Base-by-base conservation (phyloP, 352 stramenopile genomes). In the Globisporangium camurandrum region DNA sequence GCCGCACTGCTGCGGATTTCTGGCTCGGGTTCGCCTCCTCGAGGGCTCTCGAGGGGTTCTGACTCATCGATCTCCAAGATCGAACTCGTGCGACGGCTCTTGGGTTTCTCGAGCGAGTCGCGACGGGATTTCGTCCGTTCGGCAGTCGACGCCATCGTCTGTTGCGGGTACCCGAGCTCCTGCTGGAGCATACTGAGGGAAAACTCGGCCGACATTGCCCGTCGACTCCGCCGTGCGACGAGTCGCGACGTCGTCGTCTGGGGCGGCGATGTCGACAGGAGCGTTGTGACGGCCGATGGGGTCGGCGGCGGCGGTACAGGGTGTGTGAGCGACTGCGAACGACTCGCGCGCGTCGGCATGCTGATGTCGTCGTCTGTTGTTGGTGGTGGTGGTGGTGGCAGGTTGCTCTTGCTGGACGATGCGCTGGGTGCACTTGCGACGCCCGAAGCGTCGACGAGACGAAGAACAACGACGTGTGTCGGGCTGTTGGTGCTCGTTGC, bases 161-260 rank as follows among this genome's bases (percentile, higher is more conserved):
- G n/a, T n/a, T n/a, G n/a, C n/a, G 77, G 75, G 56, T 89, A 89
- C n/a, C 77, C 77, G 19, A 89, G 77, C 57, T 89, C 77, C 41
- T 86, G 55, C 39, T 89, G 77, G 31, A 89, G 48, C 26, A 88
- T 60, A 53, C 77, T 88, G 23, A 80, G 59, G 12, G 61, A 67
- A 23, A 66, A 64, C 39, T 80, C 75, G 20, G 71, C 78, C 50
- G 73, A 87, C 52, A 85, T 74, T 28, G 74, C 65, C 37, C 77
- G 75, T 3, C 75, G 70, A 20, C 66, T 54, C 43, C 41, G 42
- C 6, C 57, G 45, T 17, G 39, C 50, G 46, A 53, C 20, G 36
- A 1, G 16, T 49, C 37, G n/a, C 2, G n/a, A n/a, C n/a, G n/a
- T n/a, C n/a, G n/a, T n/a, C n/a, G n/a, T 22, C 20, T 36, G 42